These are phyloP conservation scores for Fusarium concolor DNA, from an alignment of 2,329 filamentous ascomycete species.

Conservation along the genomic window DNA sequence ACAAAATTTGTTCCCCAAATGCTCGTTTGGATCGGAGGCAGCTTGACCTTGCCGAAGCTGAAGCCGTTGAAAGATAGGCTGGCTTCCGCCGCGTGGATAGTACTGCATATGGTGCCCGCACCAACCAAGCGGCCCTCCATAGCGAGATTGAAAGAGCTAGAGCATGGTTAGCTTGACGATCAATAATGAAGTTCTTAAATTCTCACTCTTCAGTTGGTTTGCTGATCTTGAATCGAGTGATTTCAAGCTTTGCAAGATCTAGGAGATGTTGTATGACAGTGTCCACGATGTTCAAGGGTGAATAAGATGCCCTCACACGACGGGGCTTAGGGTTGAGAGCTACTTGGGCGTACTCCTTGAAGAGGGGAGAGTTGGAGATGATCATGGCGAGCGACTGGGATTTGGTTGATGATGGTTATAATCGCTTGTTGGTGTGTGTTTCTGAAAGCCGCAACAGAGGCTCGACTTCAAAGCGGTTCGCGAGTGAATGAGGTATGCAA, in stretches of 20 bases:
- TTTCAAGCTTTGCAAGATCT: conserved; percentile 45
- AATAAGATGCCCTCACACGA: conserved; percentile 1
- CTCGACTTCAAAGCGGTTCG: background rate
- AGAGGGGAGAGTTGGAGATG: conserved; percentile 41
- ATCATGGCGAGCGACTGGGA: conserved; percentile 32
- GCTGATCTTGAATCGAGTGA: conserved; percentile 48
- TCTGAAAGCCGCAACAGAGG: too few species aligned
- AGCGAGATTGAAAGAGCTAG: conserved; percentile 47
- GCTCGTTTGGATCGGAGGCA: conserved; percentile 48
- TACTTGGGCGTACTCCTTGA: conserved; percentile 43
- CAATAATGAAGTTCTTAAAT: background rate
- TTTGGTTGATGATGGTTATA: background rate
- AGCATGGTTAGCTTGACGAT: background rate
- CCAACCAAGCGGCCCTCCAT: conserved; percentile 48
- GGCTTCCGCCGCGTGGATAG: conserved; percentile 46
- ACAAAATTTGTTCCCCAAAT: conserved; percentile 45
- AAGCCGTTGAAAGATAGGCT: conserved; percentile 48
- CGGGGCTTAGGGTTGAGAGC: conserved; percentile 22
- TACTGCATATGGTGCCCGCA: conserved; percentile 48
- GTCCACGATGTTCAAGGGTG: conserved; percentile 41
- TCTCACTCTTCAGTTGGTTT: conserved; percentile 48
- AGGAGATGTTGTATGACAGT: conserved; percentile 48
- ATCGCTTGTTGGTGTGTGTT: background rate
- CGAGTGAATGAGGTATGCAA: background rate
- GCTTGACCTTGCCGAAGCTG: conserved; percentile 47